phyloP scores from a whole-genome alignment of 371 early-diverging fungal species.

The Sporodiniella umbellata region DNA sequence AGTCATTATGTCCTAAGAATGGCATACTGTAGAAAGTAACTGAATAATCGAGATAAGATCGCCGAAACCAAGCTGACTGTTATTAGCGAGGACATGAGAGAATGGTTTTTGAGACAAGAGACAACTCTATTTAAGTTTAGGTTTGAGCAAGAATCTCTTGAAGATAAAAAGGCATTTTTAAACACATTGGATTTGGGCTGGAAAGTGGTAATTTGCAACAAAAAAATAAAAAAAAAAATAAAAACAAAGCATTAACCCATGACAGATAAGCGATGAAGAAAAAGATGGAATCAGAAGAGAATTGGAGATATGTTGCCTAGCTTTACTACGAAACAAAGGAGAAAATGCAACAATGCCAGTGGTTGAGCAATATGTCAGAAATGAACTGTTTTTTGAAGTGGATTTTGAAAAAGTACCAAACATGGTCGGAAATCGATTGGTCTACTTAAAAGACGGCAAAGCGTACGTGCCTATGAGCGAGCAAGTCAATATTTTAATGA shows the following conservation, averaged over 20 bases:
- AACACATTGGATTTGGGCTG: slow-evolving; percentile 49
- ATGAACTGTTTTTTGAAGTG: slow-evolving; percentile 60
- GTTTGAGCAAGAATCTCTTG: slow-evolving; percentile 50
- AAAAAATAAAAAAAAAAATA: not conserved
- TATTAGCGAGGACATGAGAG: slow-evolving; percentile 71
- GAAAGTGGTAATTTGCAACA: slow-evolving; percentile 40
- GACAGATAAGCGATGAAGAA: slow-evolving; percentile 15
- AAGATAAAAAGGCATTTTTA: slow-evolving; percentile 60
- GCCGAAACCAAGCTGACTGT: not conserved
- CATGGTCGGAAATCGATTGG: slow-evolving; percentile 69
- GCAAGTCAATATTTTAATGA: slow-evolving; percentile 70
- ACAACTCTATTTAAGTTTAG: slow-evolving; percentile 75
- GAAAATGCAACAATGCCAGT: not conserved
- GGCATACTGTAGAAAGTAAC: slow-evolving; percentile 84
- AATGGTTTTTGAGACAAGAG: slow-evolving; percentile 93
- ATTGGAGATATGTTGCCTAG: slow-evolving; percentile 5
- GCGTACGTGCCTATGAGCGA: slow-evolving; percentile 85
- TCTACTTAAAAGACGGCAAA: slow-evolving; percentile 71
- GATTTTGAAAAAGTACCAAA: slow-evolving; percentile 85
- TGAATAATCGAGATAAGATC: not conserved
- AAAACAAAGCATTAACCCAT: not conserved
- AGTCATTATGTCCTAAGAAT: slow-evolving; percentile 92
- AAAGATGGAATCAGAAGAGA: slow-evolving; percentile 13
- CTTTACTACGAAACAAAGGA: not conserved
- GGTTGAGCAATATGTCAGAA: slow-evolving; percentile 20